Evolutionary conservation across 2,329 filamentous ascomycete species (phyloP).

Genomic region (Fusarium sp.): DNA sequence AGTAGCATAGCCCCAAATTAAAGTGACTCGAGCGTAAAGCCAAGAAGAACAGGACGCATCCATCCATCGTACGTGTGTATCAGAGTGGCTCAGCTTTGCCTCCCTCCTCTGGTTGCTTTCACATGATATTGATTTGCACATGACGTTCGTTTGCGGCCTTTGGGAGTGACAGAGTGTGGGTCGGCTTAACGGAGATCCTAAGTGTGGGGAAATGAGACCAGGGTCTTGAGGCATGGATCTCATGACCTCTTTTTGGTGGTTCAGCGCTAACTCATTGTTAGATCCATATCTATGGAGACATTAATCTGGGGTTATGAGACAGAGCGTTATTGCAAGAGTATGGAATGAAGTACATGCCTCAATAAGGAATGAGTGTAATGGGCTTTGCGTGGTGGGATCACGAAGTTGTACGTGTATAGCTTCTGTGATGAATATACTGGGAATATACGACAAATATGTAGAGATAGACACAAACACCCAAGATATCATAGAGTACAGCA

Average conservation of each 20-base stretch:
- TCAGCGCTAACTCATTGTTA: slow-evolving; percentile 5
- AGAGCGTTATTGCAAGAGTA: neutral
- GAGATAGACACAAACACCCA: neutral
- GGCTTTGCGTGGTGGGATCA: neutral
- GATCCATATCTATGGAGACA: slow-evolving; percentile 10
- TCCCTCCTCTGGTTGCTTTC: slow-evolving; percentile 21
- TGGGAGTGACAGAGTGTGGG: slow-evolving; percentile 20
- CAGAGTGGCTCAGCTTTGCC: slow-evolving; percentile 31
- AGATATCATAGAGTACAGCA: neutral
- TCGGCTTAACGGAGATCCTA: slow-evolving; percentile 6
- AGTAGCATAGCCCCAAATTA: slow-evolving; percentile 10
- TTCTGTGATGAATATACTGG: neutral
- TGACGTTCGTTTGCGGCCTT: slow-evolving; percentile 30
- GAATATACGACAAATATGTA: neutral
- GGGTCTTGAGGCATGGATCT: slow-evolving; percentile 17
- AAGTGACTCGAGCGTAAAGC: slow-evolving; percentile 4
- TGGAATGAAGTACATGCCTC: slow-evolving; percentile 1
- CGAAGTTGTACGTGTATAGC: neutral
- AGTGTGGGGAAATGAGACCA: slow-evolving; percentile 26
- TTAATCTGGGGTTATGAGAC: slow-evolving; percentile 19
- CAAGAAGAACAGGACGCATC: slow-evolving; percentile 9
- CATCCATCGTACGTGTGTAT: slow-evolving; percentile 17
- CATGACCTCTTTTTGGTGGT: slow-evolving; percentile 12
- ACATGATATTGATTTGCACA: slow-evolving; percentile 41
- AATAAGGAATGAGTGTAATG: neutral